phyloP scores from a whole-genome alignment of 306 rosid genomes.

The Citrullus mucosospermus region DNA sequence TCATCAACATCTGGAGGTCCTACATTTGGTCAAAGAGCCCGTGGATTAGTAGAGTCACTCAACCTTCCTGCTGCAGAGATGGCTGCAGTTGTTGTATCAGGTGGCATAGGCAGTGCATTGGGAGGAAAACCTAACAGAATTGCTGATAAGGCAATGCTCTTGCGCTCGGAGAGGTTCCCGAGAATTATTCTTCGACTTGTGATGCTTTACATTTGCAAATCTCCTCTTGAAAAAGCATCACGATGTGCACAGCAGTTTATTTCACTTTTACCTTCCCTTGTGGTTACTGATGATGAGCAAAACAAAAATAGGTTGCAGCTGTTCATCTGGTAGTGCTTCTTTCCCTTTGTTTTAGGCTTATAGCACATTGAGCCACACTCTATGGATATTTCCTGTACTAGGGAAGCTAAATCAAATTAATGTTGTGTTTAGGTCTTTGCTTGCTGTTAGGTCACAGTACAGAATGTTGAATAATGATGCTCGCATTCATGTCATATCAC shows the following conservation, averaged over 20 bases:
- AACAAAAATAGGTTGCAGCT: slow-evolving; percentile 87
- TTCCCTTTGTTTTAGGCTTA: not conserved
- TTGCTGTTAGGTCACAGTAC: slow-evolving; percentile 74
- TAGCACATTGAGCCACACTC: not conserved
- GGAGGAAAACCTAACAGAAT: slow-evolving; percentile 75
- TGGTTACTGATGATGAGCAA: slow-evolving; percentile 88
- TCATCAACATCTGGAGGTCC: slow-evolving; percentile 56
- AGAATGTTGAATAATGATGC: slow-evolving; percentile 76
- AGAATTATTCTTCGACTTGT: slow-evolving; percentile 80
- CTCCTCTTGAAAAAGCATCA: slow-evolving; percentile 82
- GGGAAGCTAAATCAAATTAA: slow-evolving; percentile 2
- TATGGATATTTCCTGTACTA: not conserved
- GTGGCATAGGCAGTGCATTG: slow-evolving; percentile 87
- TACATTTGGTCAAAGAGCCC: slow-evolving; percentile 90
- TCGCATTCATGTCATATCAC: slow-evolving; percentile 87
- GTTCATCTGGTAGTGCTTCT: slow-evolving; percentile 65
- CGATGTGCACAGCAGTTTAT: slow-evolving; percentile 73
- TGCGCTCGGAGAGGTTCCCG: slow-evolving; percentile 89
- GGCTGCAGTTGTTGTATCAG: slow-evolving; percentile 97
- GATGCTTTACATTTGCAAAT: slow-evolving; percentile 70
- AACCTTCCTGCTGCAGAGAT: slow-evolving; percentile 99
- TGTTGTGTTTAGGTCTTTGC: slow-evolving; percentile 68
- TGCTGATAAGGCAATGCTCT: slow-evolving; percentile 87
- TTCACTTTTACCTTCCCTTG: slow-evolving; percentile 73
- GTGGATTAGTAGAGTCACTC: slow-evolving; percentile 91